These are phyloP conservation scores for Quercus engelmannii DNA, from an alignment of 306 rosid genomes.

Conservation along the genomic window DNA sequence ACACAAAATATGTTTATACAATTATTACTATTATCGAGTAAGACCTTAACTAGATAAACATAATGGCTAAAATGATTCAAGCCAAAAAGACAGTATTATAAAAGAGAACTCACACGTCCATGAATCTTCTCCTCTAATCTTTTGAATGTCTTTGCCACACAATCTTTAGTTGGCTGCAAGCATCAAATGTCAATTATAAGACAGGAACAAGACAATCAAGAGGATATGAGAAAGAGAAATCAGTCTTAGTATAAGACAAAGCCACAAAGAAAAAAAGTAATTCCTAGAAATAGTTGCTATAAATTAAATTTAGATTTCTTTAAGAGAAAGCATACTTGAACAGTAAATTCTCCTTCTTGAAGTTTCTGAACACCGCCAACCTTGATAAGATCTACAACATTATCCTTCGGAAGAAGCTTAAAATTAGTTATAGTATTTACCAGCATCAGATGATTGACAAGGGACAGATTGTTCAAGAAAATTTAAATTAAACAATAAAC, in stretches of 20 bases:
- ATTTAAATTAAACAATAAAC: conserved; percentile 20
- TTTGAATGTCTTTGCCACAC: conserved; percentile 97
- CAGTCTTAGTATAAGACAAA: background rate
- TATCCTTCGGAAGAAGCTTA: conserved; percentile 64
- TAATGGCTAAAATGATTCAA: background rate
- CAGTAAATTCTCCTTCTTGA: conserved; percentile 96
- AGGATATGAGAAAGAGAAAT: background rate
- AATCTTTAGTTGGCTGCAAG: conserved; percentile 94
- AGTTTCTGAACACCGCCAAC: conserved; percentile 95
- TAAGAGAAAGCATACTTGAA: conserved; percentile 56
- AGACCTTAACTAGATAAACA: background rate
- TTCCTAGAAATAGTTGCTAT: background rate
- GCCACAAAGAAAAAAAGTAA: background rate
- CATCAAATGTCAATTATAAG: background rate
- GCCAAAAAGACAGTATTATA: conserved; percentile 1
- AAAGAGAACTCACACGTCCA: conserved; percentile 66
- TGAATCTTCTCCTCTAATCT: conserved; percentile 97
- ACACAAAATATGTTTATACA: background rate
- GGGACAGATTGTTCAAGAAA: no score
- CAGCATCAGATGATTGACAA: background rate
- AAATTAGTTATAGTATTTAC: background rate
- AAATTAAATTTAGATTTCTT: background rate
- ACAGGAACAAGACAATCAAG: background rate
- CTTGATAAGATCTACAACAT: conserved; percentile 91
- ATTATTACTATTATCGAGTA: background rate